These are phyloP conservation scores for Porphyrellus cyaneotinctus DNA, from an alignment of 768 basidiomycete genomes.

Conservation along the genomic window DNA sequence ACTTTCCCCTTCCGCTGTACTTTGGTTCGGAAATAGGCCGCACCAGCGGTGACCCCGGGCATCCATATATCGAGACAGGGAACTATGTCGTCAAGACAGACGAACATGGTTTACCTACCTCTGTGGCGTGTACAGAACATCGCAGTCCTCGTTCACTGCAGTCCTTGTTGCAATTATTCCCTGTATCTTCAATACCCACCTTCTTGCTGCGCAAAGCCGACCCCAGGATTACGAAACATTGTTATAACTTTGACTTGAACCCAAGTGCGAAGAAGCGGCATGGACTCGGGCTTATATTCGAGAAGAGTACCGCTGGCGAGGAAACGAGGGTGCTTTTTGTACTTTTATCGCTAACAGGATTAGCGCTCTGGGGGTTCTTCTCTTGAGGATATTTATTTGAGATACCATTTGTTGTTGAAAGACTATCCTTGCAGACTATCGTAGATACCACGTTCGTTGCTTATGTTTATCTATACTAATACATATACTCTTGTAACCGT, in stretches of 20 bases:
- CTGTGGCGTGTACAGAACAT: conserved; percentile 49
- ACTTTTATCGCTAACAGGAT: conserved; percentile 25
- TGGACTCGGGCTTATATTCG: conserved; percentile 45
- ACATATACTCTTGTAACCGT: no score
- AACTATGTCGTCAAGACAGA: conserved; percentile 55
- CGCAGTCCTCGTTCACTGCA: conserved; percentile 25
- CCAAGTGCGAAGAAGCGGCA: conserved; percentile 39
- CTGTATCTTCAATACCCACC: conserved; percentile 23
- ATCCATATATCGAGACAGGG: conserved; percentile 40
- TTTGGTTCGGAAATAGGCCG: conserved; percentile 42
- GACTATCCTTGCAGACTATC: background rate
- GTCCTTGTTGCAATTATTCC: conserved; percentile 26
- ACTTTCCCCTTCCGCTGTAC: conserved; percentile 46
- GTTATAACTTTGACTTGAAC: conserved; percentile 25
- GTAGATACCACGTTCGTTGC: no score
- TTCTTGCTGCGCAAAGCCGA: conserved; percentile 29
- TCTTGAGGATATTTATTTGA: conserved; percentile 7
- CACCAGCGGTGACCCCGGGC: conserved; percentile 23
- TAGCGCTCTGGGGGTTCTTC: conserved; percentile 33
- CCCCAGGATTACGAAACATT: conserved; percentile 24
- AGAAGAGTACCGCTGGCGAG: conserved; percentile 62
- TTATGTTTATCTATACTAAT: no score
- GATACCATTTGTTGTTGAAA: background rate
- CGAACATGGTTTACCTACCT: conserved; percentile 59
- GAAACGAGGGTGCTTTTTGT: conserved; percentile 43